Base-by-base conservation (phyloP, 2,329 filamentous ascomycete species). In the Orbilia blumenaviensis region DNA sequence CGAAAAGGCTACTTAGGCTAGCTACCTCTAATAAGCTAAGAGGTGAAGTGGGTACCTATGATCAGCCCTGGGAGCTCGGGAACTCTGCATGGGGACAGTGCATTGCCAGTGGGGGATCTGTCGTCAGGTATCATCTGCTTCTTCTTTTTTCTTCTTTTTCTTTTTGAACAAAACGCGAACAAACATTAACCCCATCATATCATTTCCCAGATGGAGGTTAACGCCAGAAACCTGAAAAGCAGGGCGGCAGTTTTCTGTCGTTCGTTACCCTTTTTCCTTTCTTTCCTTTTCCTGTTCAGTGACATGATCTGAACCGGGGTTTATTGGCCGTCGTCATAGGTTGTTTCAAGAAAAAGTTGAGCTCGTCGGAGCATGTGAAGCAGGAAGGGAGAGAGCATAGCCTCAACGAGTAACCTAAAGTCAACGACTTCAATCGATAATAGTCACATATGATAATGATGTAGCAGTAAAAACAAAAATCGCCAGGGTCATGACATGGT, bases 21-120 rank as follows among this genome's bases (percentile, higher is more conserved):
- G n/a, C n/a, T n/a, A n/a, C n/a, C n/a, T n/a, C n/a, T n/a, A n/a
- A n/a, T n/a, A 36, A 56, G 52, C 52, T 56, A 18, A 56, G 32
- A 8, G 25, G 38, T 38, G 12, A 34, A 54, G 52, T 38, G 52
- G 52, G 38, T 56, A 38, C 52, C 3, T 38, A 38, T 25, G 52
- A 56, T 56, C 32, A 56, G 52, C 52, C 52, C 52, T 56, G 52
- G 46, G 52, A 56, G 52, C 52, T 56, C 52, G 52, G 52, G 52
- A 56, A 56, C 52, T 56, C 52, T 56, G 52, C 52, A 56, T 38
- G 32, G 18, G 32, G 12, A 25, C 32, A 25, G 8, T 18, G n/a
- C 8, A 56, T 36, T 10, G 34, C n/a, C n/a, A 54, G n/a, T 27
- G 14, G 27, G 27, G 9, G 16, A 21, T 21, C 7, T 7, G 10